A percentile compares a stretch with the other conserved stretches of the same genome.
These are phyloP conservation scores for Cladophialophora exuberans DNA, from an alignment of 2,329 filamentous ascomycete genomes.

Conservation along the genomic window DNA sequence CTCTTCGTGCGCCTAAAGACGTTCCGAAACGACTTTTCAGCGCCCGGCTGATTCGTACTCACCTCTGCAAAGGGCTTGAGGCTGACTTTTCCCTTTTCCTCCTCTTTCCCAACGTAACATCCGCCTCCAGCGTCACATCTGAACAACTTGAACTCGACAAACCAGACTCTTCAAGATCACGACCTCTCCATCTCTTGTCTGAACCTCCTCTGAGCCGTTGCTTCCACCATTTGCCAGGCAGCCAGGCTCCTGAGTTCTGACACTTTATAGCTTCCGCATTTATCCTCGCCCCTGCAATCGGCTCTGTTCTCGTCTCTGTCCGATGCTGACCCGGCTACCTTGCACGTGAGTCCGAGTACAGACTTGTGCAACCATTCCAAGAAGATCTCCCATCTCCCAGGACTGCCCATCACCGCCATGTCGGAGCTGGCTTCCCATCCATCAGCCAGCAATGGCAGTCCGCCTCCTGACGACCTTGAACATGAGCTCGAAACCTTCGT, in stretches of 20 bases:
- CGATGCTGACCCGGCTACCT: constrained; percentile 25
- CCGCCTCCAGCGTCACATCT: constrained; percentile 29
- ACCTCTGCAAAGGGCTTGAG: constrained; percentile 14
- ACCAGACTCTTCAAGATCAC: constrained; percentile 8
- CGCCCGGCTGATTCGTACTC: constrained; percentile 13
- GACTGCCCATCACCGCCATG: constrained; percentile 18
- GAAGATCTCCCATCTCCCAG: background rate
- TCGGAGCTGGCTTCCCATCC: constrained; percentile 30
- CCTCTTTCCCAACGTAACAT: constrained; percentile 27
- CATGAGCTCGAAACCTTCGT: constrained; percentile 46
- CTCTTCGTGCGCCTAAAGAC: constrained; percentile 7
- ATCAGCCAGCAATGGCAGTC: constrained; percentile 31
- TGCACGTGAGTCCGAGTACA: constrained; percentile 22
- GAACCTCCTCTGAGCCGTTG: background rate
- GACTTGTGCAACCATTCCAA: constrained; percentile 5
- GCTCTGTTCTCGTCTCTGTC: constrained; percentile 1
- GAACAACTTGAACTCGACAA: constrained; percentile 21
- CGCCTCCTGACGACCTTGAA: constrained; percentile 36
- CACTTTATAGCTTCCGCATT: too few species aligned
- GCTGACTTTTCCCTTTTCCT: constrained; percentile 16
- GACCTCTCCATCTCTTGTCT: background rate
- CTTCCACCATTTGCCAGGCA: too few species aligned
- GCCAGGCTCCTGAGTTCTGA: too few species aligned
- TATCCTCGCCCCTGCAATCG: background rate
- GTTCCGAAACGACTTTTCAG: constrained; percentile 2